Conservation (phyloP, 1,284 basidiomycete species). For the Tilletia caries region DNA sequence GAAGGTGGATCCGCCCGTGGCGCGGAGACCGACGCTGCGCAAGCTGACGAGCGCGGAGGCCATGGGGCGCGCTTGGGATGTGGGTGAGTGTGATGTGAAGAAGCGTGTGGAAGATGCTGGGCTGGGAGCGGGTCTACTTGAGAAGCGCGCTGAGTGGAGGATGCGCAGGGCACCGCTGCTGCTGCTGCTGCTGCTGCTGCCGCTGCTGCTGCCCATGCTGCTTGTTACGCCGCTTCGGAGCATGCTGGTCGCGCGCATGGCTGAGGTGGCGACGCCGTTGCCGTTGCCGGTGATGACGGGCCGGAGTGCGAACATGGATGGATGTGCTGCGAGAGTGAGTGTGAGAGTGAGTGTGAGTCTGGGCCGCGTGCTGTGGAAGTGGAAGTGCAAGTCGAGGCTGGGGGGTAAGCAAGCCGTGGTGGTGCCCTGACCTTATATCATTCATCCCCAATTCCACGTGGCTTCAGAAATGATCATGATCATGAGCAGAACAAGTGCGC, state of each 20-base stretch:
- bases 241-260: background rate
- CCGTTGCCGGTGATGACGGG: background rate
- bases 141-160: conserved; percentile 1
- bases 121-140: background rate
- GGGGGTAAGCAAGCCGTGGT: too few relatives aligned
- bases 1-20: background rate
- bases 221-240: background rate
- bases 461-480: too few relatives aligned
- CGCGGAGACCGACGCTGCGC: background rate
- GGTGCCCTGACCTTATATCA: too few relatives aligned
- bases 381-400: too few relatives aligned
- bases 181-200: background rate
- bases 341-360: too few relatives aligned
- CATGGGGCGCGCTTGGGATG: background rate
- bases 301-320: conserved; percentile 12
- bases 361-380: too few relatives aligned
- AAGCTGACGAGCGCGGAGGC: background rate
- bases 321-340: too few relatives aligned
- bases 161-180: background rate
- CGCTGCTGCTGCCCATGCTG: background rate
- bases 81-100: background rate
- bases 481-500: too few relatives aligned
- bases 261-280: background rate
- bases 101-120: background rate
- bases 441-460: too few relatives aligned